phyloP scores from a whole-genome alignment of 2,329 filamentous ascomycete species.

The Byssoonygena ceratinophila region DNA sequence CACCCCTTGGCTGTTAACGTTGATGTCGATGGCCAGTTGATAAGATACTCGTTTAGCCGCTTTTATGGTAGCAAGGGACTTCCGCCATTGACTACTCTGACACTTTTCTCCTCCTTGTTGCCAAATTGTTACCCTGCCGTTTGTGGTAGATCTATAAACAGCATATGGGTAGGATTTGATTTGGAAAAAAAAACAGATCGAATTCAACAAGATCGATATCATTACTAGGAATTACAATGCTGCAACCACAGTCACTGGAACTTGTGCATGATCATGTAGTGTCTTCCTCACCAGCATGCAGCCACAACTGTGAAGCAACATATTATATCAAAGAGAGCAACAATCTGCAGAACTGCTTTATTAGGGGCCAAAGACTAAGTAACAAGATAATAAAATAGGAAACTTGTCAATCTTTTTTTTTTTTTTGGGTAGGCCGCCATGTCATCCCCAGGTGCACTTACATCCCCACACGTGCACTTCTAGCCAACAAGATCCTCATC shows the following conservation, averaged over 20 bases:
- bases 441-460: conserved; percentile 13
- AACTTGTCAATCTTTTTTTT: background rate
- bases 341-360: background rate
- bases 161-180: too few relatives aligned
- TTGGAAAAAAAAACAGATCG: too few relatives aligned
- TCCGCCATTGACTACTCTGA: background rate
- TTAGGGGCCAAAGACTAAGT: conserved; percentile 8
- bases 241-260: too few relatives aligned
- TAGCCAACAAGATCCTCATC: conserved; percentile 10
- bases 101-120: background rate
- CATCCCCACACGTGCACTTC: conserved; percentile 17
- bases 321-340: too few relatives aligned
- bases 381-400: conserved; percentile 1
- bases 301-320: too few relatives aligned
- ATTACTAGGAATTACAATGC: too few relatives aligned
- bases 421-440: conserved; percentile 3
- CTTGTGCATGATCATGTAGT: too few relatives aligned
- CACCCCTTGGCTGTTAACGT: too few relatives aligned
- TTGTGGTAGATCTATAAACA: too few relatives aligned
- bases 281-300: too few relatives aligned
- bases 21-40: too few relatives aligned
- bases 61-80: background rate
- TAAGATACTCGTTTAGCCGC: background rate
- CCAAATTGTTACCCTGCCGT: background rate
- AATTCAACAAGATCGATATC: too few relatives aligned